Conservation (phyloP, 495 filamentous ascomycete genomes). For the Cercophora newfieldiana region DNA sequence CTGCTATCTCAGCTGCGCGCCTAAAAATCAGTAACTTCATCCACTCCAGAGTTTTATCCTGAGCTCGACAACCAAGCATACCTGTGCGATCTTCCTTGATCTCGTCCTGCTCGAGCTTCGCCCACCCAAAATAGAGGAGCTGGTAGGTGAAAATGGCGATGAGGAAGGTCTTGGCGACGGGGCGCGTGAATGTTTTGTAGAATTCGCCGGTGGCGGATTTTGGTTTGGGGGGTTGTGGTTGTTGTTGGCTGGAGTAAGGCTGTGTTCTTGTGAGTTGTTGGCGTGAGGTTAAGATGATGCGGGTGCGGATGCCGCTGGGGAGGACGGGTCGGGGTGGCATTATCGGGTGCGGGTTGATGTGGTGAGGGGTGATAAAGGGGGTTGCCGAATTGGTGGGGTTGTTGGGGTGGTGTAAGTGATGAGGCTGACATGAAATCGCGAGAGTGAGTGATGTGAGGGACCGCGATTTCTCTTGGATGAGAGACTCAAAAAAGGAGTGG, state of each 20-base stretch:
- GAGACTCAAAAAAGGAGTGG: constrained; percentile 2
- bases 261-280: not conserved
- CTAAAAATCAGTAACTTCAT: not conserved
- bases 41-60: not conserved
- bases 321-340: not conserved
- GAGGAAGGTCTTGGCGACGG: constrained; percentile 82
- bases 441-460: not conserved
- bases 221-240: not conserved
- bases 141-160: constrained; percentile 90
- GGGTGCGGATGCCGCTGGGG: not conserved
- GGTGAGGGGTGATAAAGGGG: not conserved
- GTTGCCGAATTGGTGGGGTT: not conserved
- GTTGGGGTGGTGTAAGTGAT: not conserved
- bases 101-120: constrained; percentile 81
- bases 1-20: constrained; percentile 21
- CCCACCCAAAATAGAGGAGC: constrained; percentile 77
- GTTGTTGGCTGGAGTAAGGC: not conserved
- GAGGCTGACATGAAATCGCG: not conserved
- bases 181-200: constrained; percentile 76
- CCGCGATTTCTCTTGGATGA: not conserved
- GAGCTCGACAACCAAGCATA: constrained; percentile 12
- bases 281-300: not conserved
- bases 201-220: constrained; percentile 48
- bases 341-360: not conserved
- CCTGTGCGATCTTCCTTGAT: constrained; percentile 60